phyloP scores from a whole-genome alignment of 176 grass and related monocot species.

The Cenchrus purpureus region DNA sequence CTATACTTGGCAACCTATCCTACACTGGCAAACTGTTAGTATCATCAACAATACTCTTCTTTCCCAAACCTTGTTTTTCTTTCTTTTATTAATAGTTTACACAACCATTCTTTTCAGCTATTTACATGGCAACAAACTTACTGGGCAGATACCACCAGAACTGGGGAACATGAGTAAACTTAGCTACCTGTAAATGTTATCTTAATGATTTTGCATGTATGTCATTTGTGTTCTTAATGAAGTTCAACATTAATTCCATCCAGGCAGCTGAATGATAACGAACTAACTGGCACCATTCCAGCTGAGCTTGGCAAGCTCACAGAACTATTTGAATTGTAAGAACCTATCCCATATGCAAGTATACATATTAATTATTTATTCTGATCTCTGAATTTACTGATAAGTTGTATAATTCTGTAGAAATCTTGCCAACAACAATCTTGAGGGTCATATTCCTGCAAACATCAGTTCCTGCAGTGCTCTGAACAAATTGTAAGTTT shows the following conservation, averaged over 20 bases:
- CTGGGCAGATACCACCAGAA: slow-evolving; percentile 81
- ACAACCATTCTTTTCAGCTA: slow-evolving; percentile 56
- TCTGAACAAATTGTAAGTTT: slow-evolving; percentile 96
- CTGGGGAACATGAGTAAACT: slow-evolving; percentile 98
- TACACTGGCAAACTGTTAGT: slow-evolving; percentile 99
- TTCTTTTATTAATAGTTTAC: slow-evolving; percentile 11
- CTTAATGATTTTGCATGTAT: not conserved
- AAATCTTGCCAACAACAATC: slow-evolving; percentile 95
- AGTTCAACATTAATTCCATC: slow-evolving; percentile 14
- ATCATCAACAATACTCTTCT: not conserved
- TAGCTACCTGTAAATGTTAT: slow-evolving; percentile 84
- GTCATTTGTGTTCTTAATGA: slow-evolving; percentile 18
- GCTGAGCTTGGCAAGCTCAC: slow-evolving; percentile 95
- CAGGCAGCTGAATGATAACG: slow-evolving; percentile 96
- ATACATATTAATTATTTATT: not conserved
- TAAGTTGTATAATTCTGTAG: slow-evolving; percentile 41
- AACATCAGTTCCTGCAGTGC: slow-evolving; percentile 95
- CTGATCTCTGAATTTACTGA: slow-evolving; percentile 30
- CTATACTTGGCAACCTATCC: slow-evolving; percentile 93
- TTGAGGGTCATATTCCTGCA: slow-evolving; percentile 83
- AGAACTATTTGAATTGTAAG: slow-evolving; percentile 97
- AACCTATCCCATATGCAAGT: not conserved
- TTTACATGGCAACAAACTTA: slow-evolving; percentile 95
- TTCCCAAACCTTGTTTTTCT: not conserved
- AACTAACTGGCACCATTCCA: slow-evolving; percentile 88